phyloP scores from a whole-genome alignment of 495 filamentous ascomycete genomes.

The Talaromyces nanjingensis region DNA sequence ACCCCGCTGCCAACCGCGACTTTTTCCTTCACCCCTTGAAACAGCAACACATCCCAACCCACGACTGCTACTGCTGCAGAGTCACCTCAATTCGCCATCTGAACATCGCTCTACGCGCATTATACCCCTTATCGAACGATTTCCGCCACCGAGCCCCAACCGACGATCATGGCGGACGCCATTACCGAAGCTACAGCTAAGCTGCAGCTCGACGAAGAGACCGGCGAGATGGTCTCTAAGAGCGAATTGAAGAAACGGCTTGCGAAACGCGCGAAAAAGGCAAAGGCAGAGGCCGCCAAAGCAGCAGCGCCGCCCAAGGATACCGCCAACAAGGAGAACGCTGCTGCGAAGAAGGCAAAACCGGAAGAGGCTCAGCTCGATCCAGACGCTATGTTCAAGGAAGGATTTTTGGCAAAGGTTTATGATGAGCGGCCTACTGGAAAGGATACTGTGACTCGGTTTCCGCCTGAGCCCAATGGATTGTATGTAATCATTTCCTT shows the following conservation, averaged over 20 bases:
- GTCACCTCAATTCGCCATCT: background rate
- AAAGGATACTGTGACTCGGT: conserved; percentile 65
- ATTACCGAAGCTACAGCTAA: conserved; percentile 47
- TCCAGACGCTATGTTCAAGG: conserved; percentile 72
- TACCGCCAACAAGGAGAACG: conserved; percentile 17
- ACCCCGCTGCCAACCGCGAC: background rate
- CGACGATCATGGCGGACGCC: conserved; percentile 46
- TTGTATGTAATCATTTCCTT: conserved; percentile 14
- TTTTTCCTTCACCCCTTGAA: background rate
- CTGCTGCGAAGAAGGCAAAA: conserved; percentile 18
- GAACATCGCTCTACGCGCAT: background rate
- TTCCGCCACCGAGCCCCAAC: background rate
- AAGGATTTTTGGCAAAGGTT: conserved; percentile 74
- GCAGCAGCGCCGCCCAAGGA: conserved; percentile 22
- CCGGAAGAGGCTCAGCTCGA: conserved; percentile 45
- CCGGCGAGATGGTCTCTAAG: conserved; percentile 61
- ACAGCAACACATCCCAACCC: background rate
- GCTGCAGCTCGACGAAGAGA: conserved; percentile 58
- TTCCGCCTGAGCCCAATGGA: conserved; percentile 82
- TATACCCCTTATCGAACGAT: background rate
- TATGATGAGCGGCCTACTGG: conserved; percentile 63
- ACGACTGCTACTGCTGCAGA: background rate
- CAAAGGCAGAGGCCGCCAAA: conserved; percentile 21
- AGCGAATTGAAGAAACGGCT: conserved; percentile 58
- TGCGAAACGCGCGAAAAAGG: conserved; percentile 56